These are phyloP conservation scores for Suhomyces bribrorum DNA, from an alignment of 1,139 yeast species.

Conservation along the genomic window DNA sequence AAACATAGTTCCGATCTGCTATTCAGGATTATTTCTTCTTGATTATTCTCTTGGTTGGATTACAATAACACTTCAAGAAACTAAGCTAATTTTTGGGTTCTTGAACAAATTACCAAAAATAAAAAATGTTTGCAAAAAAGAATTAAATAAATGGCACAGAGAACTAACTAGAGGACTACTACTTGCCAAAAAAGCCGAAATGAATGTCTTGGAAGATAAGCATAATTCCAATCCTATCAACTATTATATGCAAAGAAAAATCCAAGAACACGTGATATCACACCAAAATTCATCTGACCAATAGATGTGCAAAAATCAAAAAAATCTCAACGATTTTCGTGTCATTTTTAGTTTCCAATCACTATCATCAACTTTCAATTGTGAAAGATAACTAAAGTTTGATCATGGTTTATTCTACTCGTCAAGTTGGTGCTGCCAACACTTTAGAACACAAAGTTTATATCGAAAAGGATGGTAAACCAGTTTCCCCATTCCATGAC, in stretches of 20 bases:
- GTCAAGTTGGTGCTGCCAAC: conserved; percentile 91
- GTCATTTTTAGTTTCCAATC: conserved; percentile 1
- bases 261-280: conserved; percentile 5
- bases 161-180: conserved; percentile 59
- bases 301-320: neutral
- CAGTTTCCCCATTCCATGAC: conserved; percentile 85
- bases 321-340: conserved; percentile 2
- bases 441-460: conserved; percentile 87
- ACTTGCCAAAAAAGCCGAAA: conserved; percentile 58
- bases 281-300: conserved; percentile 10
- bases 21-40: conserved; percentile 35
- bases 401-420: conserved; percentile 66
- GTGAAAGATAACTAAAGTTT: neutral
- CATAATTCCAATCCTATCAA: conserved; percentile 6
- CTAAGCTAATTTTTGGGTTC: conserved; percentile 32
- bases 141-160: conserved; percentile 22
- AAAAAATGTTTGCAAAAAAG: conserved; percentile 1
- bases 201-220: conserved; percentile 40
- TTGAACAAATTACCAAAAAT: conserved; percentile 12
- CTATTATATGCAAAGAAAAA: conserved; percentile 16
- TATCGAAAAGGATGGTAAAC: conserved; percentile 56
- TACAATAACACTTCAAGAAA: conserved; percentile 36
- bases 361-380: neutral
- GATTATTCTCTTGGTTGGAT: conserved; percentile 42
- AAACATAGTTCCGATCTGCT: conserved; percentile 9